Evolutionary conservation across 1,284 basidiomycete species (phyloP).

Genomic region (Cystobasidiaceae sp.): DNA sequence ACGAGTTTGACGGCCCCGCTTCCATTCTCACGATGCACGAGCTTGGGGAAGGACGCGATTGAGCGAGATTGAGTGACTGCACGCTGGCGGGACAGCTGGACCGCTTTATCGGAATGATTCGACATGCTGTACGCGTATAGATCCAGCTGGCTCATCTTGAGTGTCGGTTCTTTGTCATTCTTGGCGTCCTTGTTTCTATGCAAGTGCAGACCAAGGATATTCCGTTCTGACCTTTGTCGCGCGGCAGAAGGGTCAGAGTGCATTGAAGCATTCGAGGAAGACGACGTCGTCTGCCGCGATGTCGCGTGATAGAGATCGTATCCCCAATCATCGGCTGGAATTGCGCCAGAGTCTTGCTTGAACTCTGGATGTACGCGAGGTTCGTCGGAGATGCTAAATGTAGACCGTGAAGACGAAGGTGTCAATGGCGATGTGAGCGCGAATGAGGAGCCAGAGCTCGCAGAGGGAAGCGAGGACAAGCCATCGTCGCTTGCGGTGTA

Average conservation of each 20-base stretch:
- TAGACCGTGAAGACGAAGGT: background rate
- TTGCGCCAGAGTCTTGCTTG: background rate
- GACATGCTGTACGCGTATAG: background rate
- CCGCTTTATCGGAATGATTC: background rate
- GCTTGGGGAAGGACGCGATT: background rate
- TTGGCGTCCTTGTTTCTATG: background rate
- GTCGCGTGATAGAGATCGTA: slow-evolving; percentile 1
- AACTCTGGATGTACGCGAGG: background rate
- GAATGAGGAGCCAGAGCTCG: background rate
- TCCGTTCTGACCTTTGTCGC: no score
- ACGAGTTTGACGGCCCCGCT: slow-evolving; percentile 13
- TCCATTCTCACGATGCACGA: background rate
- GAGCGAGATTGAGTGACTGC: background rate
- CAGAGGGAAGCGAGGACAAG: no score
- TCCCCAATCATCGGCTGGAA: slow-evolving; percentile 2
- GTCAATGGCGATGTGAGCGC: background rate
- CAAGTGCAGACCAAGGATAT: no score
- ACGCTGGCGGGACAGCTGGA: background rate
- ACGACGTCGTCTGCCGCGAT: background rate
- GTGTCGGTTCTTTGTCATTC: background rate
- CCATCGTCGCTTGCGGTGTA: background rate
- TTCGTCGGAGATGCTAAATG: background rate
- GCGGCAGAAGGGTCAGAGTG: no score
- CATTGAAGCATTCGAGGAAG: background rate
- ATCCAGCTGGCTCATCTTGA: background rate